Base-by-base conservation (phyloP, 768 basidiomycete genomes). In the Dendrothele bispora region DNA sequence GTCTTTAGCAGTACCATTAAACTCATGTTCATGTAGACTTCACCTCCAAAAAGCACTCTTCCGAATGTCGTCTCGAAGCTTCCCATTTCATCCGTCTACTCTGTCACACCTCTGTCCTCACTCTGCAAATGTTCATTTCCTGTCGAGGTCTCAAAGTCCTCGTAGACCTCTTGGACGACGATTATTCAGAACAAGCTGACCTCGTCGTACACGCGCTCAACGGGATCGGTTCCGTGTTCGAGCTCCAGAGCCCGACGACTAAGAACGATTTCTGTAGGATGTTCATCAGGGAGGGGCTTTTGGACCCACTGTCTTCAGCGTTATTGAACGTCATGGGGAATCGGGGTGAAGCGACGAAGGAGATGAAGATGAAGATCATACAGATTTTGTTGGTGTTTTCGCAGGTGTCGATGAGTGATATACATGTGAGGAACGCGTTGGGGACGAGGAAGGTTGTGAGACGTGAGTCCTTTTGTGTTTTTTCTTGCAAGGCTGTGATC, bases 71-170 rank as follows among this genome's bases (percentile, higher is more conserved):
- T 28, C 67, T 90, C n/a, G 91, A 98, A 61, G 95, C 95, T 0
- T 98, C 97, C 2, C 85, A 91, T 58, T 98, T 98, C 65, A 91
- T 99, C 43, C 85, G 91, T 22, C 69, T 95, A 12, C 79, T 98
- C 21, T 97, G 95, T 62, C 84, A 93, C 61, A 89, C 93, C 0
- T 98, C 95, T 2, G 86, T 93, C 10, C 68, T 97, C 53, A 99
- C 95, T 2, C 70, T 98, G 30, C 95, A 98, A 61, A 98, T 98
- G 95, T 98, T 98, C 70, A 97, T 98, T 52, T 90, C 93, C 92
- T 99, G 95, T 61, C 94, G 95, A 18, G 97, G 97, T 4, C 75
- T 99, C 44, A 89, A 90, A 59, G 90, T 95, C 24, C 78, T 99
- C 0, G 95, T 98, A 4, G 94, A 98, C 56, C 85, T 98, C 43